phyloP scores from a whole-genome alignment of 1,284 basidiomycete species.

The Volvariella volvacea region DNA sequence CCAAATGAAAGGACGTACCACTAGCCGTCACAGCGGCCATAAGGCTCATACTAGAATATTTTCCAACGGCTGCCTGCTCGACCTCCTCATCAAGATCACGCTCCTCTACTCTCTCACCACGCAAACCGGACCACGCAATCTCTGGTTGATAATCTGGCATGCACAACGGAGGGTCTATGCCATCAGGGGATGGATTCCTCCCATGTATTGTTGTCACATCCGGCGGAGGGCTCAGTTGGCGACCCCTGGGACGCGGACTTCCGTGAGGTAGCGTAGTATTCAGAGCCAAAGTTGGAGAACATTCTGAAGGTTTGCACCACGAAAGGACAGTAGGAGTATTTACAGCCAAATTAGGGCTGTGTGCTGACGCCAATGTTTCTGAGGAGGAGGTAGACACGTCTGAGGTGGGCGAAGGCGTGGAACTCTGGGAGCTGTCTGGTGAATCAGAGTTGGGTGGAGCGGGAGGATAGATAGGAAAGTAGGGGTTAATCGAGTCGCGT shows the following conservation, averaged over 20 bases:
- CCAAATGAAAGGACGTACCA: slow-evolving; percentile 35
- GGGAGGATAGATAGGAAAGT: slow-evolving; percentile 27
- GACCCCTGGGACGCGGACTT: background rate
- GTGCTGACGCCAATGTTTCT: background rate
- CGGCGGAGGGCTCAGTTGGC: background rate
- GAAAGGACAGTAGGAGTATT: slow-evolving; percentile 2
- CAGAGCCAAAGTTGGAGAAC: background rate
- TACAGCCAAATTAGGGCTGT: slow-evolving; percentile 2
- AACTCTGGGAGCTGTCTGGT: slow-evolving; percentile 1
- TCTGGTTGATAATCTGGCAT: slow-evolving; percentile 7
- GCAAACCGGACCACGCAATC: slow-evolving; percentile 8
- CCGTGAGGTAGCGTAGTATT: background rate
- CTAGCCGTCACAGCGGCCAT: slow-evolving; percentile 81
- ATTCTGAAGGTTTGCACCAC: background rate
- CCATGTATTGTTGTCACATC: background rate
- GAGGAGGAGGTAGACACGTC: background rate
- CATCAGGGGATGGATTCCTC: background rate
- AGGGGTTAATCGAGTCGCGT: slow-evolving; percentile 27
- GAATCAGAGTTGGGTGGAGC: background rate
- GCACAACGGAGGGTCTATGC: background rate
- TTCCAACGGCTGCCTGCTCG: slow-evolving; percentile 77
- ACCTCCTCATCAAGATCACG: slow-evolving; percentile 25
- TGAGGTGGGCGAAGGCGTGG: background rate
- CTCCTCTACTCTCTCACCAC: slow-evolving; percentile 20
- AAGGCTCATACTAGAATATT: slow-evolving; percentile 89